Conservation (phyloP, 352 stramenopile species). For the Peronospora farinosa region DNA sequence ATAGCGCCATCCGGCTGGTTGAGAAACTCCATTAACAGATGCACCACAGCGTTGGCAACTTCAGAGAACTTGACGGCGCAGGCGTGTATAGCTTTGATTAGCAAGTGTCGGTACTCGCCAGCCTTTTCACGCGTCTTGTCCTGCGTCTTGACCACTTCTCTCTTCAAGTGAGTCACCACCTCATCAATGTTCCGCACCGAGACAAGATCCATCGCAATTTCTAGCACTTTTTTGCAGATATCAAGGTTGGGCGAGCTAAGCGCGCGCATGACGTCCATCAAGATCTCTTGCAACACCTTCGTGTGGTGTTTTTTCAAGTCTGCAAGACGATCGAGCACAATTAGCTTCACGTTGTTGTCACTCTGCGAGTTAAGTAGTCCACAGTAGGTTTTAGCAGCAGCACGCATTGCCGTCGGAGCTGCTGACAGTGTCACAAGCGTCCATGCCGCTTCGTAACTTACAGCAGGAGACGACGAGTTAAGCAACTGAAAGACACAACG, state of each 20-base stretch:
- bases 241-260: slow-evolving; percentile 95
- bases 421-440: slow-evolving; percentile 97
- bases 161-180: slow-evolving; percentile 89
- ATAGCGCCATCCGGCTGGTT: slow-evolving; percentile 92
- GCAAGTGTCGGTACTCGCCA: slow-evolving; percentile 93
- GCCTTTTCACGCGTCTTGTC: slow-evolving; percentile 91
- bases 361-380: slow-evolving; percentile 96
- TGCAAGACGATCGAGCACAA: slow-evolving; percentile 96
- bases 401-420: slow-evolving; percentile 96
- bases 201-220: slow-evolving; percentile 97
- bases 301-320: slow-evolving; percentile 96
- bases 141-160: slow-evolving; percentile 88
- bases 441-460: slow-evolving; percentile 98
- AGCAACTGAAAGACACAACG: slow-evolving; percentile 97
- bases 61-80: slow-evolving; percentile 97
- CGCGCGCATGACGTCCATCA: slow-evolving; percentile 99
- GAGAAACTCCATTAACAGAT: slow-evolving; percentile 99
- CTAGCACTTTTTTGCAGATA: slow-evolving; percentile 98
- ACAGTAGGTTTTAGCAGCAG: slow-evolving; percentile 95
- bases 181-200: slow-evolving; percentile 97
- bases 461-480: slow-evolving; percentile 84
- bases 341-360: slow-evolving; percentile 99
- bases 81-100: slow-evolving; percentile 97
- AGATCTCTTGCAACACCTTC: slow-evolving; percentile 96
- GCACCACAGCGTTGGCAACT: slow-evolving; percentile 95